phyloP scores from a whole-genome alignment of 805 yeast species.

The Candida parachauliodes region DNA sequence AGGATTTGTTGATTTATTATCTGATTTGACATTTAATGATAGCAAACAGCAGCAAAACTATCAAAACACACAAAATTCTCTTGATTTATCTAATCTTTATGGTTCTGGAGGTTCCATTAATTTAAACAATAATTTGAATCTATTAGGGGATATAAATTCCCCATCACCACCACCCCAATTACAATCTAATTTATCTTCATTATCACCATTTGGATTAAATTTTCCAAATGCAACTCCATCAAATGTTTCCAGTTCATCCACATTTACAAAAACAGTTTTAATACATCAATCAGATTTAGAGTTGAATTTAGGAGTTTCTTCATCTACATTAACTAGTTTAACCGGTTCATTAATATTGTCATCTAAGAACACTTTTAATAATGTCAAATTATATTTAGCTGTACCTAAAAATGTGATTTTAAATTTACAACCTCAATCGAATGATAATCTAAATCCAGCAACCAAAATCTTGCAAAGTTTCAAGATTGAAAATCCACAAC shows the following conservation, averaged over 20 bases:
- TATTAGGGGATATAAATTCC: slow-evolving; percentile 35
- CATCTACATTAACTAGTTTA: slow-evolving; percentile 33
- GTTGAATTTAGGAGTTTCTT: slow-evolving; percentile 43
- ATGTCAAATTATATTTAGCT: slow-evolving; percentile 61
- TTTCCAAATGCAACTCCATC: slow-evolving; percentile 38
- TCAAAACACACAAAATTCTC: slow-evolving; percentile 15
- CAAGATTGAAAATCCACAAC: slow-evolving; percentile 29
- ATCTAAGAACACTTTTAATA: slow-evolving; percentile 46
- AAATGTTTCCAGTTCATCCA: slow-evolving; percentile 16
- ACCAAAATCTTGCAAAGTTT: slow-evolving; percentile 50
- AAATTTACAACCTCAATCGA: slow-evolving; percentile 59
- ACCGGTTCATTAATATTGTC: slow-evolving; percentile 49
- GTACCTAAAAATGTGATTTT: slow-evolving; percentile 63
- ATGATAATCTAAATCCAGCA: slow-evolving; percentile 47
- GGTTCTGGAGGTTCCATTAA: slow-evolving; percentile 55
- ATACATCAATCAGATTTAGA: slow-evolving; percentile 49
- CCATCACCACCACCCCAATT: slow-evolving; percentile 40
- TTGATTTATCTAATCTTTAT: slow-evolving; percentile 33
- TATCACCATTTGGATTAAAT: slow-evolving; percentile 40
- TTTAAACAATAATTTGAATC: slow-evolving; percentile 22
- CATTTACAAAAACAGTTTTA: slow-evolving; percentile 16
- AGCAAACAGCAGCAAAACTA: slow-evolving; percentile 26
- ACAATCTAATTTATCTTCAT: slow-evolving; percentile 20
- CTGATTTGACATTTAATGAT: slow-evolving; percentile 55
- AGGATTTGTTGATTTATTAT: slow-evolving; percentile 63